Percentiles rank a stretch among this genome's conserved stretches.
These are phyloP conservation scores for Phytopythium montanum DNA, from an alignment of 352 stramenopile species.

Conservation along the genomic window DNA sequence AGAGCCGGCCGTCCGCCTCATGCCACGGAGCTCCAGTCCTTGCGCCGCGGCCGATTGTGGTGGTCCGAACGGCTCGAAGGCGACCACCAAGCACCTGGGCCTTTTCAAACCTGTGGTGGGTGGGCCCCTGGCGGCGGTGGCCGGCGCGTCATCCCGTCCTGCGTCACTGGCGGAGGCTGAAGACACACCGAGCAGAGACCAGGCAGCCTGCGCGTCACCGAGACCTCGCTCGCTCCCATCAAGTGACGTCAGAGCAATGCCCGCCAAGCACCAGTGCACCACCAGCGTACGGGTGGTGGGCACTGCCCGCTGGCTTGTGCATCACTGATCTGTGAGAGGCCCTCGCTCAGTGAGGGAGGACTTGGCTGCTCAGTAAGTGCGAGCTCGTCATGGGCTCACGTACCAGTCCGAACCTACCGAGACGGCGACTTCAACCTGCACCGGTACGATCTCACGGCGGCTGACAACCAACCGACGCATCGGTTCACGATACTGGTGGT, in stretches of 20 bases:
- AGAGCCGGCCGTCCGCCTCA: no score
- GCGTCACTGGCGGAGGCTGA: not conserved
- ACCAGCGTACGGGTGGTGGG: no score
- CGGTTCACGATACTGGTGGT: no score
- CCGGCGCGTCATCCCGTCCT: constrained; percentile 4
- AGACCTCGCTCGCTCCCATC: not conserved
- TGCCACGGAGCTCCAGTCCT: not conserved
- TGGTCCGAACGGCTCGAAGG: not conserved
- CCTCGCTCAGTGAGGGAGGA: no score
- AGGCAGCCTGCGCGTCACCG: constrained; percentile 2
- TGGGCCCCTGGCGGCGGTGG: no score
- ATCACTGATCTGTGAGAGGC: no score
- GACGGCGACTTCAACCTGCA: not conserved
- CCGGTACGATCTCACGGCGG: no score
- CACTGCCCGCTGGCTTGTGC: no score
- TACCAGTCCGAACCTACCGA: not conserved
- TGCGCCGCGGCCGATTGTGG: constrained; percentile 2
- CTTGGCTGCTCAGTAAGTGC: not conserved
- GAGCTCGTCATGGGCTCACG: not conserved
- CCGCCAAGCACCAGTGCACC: no score
- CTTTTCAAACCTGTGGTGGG: no score
- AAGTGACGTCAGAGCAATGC: constrained; percentile 9
- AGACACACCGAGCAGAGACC: not conserved
- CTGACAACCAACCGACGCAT: no score
- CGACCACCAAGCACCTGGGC: no score